Evolutionary conservation across 257 asterid genomes (phyloP), one percentile per base, ranked within the genome.

Genomic region (Buddleja alternifolia): DNA sequence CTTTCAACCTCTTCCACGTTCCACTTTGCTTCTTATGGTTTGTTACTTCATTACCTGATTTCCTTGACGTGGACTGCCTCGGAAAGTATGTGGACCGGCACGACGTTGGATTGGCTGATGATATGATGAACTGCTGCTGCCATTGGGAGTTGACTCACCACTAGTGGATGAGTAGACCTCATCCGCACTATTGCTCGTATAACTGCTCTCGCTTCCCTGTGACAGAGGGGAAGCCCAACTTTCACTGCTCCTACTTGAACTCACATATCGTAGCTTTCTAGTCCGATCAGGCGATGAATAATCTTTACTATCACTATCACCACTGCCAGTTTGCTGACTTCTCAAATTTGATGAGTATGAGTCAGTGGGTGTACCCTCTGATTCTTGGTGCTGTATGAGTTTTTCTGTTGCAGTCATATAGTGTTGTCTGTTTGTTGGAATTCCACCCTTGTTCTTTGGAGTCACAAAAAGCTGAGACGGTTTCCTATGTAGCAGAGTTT

Each of bases 1-100:
- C 78, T 78, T 86, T 85, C 72, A 90, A 51, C 75, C 78, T 86
- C 83, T 69, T 84, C 88, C 84, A 85, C 11, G 70, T 61, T 54
- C 90, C 89, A 6, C 58, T 46, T 53, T 55, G 69, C 34, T 81
- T 84, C 73, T 63, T 51, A 3, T 65, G 29, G 46, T 44, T 76
- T n/a, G n/a, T n/a, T 10, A 12, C 37, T 23, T 61, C 32, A 48
- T 66, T 57, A 39, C 77, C 72, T 7, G 60, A 24, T 66, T 46
- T 80, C 73, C 56, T 74, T 16, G 86, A 58, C 24, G 59, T 68
- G 24, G 80, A 68, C 45, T 59, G 55, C 39, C 11, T 52, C 12
- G 74, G 70, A 25, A 48, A 44, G 75, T 72, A 63, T 20, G 58
- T 69, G 39, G 63, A 68, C 34, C 73, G 48, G 61, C 70, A 53